Percentiles rank a stretch among this genome's conserved stretches.
Conservation (phyloP, 768 basidiomycete genomes). For the Amanita thiersii region DNA sequence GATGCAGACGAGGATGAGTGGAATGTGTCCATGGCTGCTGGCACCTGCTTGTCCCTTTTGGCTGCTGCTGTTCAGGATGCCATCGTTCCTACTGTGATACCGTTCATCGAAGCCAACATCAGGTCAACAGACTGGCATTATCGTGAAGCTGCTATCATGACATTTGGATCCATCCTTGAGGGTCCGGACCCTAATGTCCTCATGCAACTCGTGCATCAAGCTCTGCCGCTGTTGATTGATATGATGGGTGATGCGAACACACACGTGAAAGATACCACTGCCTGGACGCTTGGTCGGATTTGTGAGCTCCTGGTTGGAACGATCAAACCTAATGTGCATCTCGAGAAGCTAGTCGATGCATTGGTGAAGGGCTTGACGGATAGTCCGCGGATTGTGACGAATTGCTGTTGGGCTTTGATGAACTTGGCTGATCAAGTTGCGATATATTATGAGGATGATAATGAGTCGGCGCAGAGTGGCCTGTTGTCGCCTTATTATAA, state of each 20-base stretch:
- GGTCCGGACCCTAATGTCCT: conserved; percentile 88
- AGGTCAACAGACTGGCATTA: conserved; percentile 87
- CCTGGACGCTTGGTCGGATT: conserved; percentile 95
- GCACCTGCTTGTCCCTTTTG: conserved; percentile 81
- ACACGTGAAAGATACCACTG: conserved; percentile 93
- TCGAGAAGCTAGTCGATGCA: conserved; percentile 76
- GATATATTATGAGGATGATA: conserved; percentile 52
- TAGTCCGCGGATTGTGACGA: conserved; percentile 79
- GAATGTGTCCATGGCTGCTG: conserved; percentile 97
- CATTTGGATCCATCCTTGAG: conserved; percentile 95
- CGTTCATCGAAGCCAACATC: conserved; percentile 97
- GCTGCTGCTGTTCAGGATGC: conserved; percentile 86
- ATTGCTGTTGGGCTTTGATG: conserved; percentile 96
- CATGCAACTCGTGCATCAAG: conserved; percentile 87
- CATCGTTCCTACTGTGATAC: conserved; percentile 89
- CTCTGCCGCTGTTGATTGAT: conserved; percentile 85
- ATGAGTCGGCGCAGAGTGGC: conserved; percentile 43
- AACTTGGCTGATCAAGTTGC: conserved; percentile 90
- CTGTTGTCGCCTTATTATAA: conserved; percentile 87
- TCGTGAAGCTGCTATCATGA: conserved; percentile 97
- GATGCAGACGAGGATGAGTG: conserved; percentile 98
- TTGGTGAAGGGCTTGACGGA: conserved; percentile 77
- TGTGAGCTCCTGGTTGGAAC: conserved; percentile 81
- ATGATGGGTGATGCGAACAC: conserved; percentile 87
- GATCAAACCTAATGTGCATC: conserved; percentile 85